Conservation (phyloP, 495 filamentous ascomycete genomes). For the Penicillium paradoxum region DNA sequence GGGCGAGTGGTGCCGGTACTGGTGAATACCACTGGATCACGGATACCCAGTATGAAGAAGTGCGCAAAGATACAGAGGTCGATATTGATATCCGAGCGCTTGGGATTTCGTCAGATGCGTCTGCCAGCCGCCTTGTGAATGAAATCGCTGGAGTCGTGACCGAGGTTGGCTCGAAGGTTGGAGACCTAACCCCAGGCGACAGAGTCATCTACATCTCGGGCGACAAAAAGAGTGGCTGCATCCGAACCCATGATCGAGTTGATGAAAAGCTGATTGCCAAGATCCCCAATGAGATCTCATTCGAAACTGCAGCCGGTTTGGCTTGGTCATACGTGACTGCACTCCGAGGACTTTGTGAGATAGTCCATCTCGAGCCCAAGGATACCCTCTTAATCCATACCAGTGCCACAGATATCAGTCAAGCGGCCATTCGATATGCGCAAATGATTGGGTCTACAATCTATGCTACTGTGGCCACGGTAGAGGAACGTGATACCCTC, state of each 20-base stretch:
- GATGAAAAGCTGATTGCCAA: conserved; percentile 12
- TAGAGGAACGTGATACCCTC: conserved; percentile 38
- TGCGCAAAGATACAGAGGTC: conserved; percentile 1
- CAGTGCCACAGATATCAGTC: conserved; percentile 43
- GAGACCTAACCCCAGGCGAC: conserved; percentile 12
- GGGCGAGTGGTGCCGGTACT: not conserved
- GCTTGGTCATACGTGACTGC: conserved; percentile 25
- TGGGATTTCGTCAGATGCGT: conserved; percentile 6
- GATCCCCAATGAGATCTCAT: conserved; percentile 16
- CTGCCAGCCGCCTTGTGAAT: not conserved
- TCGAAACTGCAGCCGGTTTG: conserved; percentile 25
- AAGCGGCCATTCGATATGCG: conserved; percentile 44
- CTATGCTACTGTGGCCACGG: conserved; percentile 43
- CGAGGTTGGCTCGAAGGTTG: conserved; percentile 5
- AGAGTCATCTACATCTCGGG: conserved; percentile 13
- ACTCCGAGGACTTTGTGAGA: conserved; percentile 27
- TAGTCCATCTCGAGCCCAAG: conserved; percentile 16
- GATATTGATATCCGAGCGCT: conserved; percentile 14
- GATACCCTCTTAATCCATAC: conserved; percentile 49
- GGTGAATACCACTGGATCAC: conserved; percentile 5
- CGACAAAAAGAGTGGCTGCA: not conserved
- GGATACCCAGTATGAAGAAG: not conserved
- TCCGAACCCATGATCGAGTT: conserved; percentile 14
- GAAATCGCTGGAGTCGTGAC: conserved; percentile 18
- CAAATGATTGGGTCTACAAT: conserved; percentile 30